Percentiles rank a stretch among this genome's conserved stretches.
These are phyloP conservation scores for Calonectria hongkongensis DNA, from an alignment of 2,329 filamentous ascomycete genomes.

Conservation along the genomic window DNA sequence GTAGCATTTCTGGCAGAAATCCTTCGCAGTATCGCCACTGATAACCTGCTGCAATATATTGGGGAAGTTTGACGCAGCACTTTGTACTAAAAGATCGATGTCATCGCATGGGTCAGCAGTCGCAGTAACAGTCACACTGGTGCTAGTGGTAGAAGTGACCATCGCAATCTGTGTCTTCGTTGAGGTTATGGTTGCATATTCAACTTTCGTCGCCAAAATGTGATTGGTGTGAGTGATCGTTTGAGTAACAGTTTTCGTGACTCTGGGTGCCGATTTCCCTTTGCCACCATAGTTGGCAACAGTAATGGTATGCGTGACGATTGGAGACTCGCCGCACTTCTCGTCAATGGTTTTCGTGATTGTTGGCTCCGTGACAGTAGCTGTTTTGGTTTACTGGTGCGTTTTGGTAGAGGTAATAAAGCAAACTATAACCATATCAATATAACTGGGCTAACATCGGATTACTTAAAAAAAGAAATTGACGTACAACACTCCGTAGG, in stretches of 20 bases:
- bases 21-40: neutral
- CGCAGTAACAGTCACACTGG: neutral
- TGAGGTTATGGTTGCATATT: neutral
- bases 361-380: neutral
- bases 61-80: neutral
- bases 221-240: neutral
- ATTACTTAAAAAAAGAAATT: neutral
- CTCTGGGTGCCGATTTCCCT: neutral
- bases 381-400: neutral
- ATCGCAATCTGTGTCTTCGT: neutral
- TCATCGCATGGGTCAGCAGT: neutral
- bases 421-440: neutral
- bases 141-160: neutral
- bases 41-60: neutral
- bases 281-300: neutral
- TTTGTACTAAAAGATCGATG: neutral
- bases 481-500: neutral
- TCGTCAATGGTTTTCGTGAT: neutral
- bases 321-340: neutral
- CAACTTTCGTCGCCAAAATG: neutral
- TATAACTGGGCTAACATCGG: neutral
- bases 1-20: conserved; percentile 9
- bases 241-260: neutral
- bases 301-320: neutral
- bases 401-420: neutral